phyloP scores from a whole-genome alignment of 768 basidiomycete species.

The Boletellus emodensis region DNA sequence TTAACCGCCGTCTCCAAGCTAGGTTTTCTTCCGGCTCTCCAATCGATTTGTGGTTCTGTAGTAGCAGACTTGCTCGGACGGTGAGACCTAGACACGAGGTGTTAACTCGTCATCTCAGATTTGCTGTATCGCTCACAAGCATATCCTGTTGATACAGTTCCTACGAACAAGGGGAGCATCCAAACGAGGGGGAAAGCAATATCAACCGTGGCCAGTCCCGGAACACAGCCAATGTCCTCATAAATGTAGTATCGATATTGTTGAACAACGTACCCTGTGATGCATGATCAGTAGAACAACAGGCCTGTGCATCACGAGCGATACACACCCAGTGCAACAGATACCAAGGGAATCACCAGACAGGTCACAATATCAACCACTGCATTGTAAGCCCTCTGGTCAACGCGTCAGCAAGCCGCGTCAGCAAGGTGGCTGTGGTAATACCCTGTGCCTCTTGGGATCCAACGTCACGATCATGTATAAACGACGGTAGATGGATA shows the following conservation, averaged over 20 bases:
- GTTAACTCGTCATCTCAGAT: neutral
- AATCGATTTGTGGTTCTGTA: neutral
- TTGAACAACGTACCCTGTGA: constrained; percentile 44
- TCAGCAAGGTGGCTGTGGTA: neutral
- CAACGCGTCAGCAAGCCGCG: neutral
- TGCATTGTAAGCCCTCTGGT: constrained; percentile 23
- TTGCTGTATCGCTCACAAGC: constrained; percentile 11
- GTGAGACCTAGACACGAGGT: constrained; percentile 4
- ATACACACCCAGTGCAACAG: constrained; percentile 30
- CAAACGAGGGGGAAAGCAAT: constrained; percentile 40
- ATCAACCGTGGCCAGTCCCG: constrained; percentile 32
- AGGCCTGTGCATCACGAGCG: neutral
- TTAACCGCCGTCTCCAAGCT: constrained; percentile 13
- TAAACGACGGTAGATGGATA: constrained; percentile 49
- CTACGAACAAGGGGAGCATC: constrained; percentile 44
- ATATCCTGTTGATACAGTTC: constrained; percentile 43
- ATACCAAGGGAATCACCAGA: constrained; percentile 32
- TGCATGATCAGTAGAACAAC: constrained; percentile 1
- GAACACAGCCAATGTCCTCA: constrained; percentile 45
- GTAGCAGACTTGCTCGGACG: constrained; percentile 2
- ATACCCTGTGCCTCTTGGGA: constrained; percentile 9
- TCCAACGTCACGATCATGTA: constrained; percentile 39
- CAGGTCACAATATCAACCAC: constrained; percentile 27
- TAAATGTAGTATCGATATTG: constrained; percentile 49
- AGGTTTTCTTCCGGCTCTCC: neutral